Evolutionary conservation across 1,284 basidiomycete species (phyloP), one percentile per base, ranked within the genome.

Genomic region (Coniferiporia sulphurascens): DNA sequence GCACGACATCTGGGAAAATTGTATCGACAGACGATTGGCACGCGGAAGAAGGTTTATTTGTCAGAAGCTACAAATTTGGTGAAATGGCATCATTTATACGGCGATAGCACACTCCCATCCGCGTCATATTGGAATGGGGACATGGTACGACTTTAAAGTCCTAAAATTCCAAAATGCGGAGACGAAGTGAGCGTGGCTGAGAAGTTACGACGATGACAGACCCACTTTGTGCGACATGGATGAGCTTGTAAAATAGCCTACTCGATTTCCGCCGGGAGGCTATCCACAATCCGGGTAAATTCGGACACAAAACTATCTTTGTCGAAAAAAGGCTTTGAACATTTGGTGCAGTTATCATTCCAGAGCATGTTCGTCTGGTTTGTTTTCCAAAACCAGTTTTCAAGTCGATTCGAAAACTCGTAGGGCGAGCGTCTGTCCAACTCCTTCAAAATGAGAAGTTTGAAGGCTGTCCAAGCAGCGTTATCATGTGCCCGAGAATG

Each of bases 281-380:
- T 36, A 22, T 38, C 21, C 4, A 58, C 5, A 22, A 59, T 43
- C 7, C 58, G 58, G 5, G 9, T 17, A 21, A 59, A 59, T 49
- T 59, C 58, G 4, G 4, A 27, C 13, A 15, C 10, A 34, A 59
- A 50, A 8, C 7, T 17, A n/a, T 21, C 12, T 22, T 50, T 54
- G 21, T 36, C 10, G 12, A 59, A 59, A 35, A 54, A 59, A 2
- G 8, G 27, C 19, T 10, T 27, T 12, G 12, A 5, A 17, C 58
- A 59, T 32, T 59, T 59, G 13, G 5, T 55, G 34, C 58, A 59
- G 35, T 32, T 38, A 4, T 55, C 58, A 21, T 53, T 41, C 58
- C 52, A 55, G 9, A 59, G 19, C 4, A 17, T 51, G 2, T 35
- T 48, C 44, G 49, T 36, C 3, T 45, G 46, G 27, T 49, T 27